Percentiles rank a stretch among this genome's conserved stretches.
These are phyloP conservation scores for Penicillium fimorum DNA, from an alignment of 495 filamentous ascomycete species.

Conservation along the genomic window DNA sequence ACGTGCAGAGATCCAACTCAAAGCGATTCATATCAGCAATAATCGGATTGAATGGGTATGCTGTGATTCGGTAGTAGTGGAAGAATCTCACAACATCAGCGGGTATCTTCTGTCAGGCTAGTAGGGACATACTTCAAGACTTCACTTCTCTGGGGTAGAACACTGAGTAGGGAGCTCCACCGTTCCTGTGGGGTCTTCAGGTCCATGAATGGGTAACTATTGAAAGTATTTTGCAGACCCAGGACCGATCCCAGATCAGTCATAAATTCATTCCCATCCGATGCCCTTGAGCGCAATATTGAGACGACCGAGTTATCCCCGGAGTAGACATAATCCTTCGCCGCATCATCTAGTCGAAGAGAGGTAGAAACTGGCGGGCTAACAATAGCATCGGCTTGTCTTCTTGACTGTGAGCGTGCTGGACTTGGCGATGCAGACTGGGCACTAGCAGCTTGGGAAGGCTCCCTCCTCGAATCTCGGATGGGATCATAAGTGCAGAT, in stretches of 20 bases:
- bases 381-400: too few species aligned
- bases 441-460: too few species aligned
- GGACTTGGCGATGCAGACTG: too few species aligned
- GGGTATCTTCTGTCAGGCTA: too few species aligned
- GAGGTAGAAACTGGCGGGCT: too few species aligned
- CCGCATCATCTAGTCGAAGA: too few species aligned
- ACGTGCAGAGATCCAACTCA: slow-evolving; percentile 45
- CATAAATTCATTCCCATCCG: slow-evolving; percentile 54
- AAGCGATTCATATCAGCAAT: slow-evolving; percentile 48
- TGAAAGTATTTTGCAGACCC: slow-evolving; percentile 69
- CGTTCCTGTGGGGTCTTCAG: slow-evolving; percentile 28
- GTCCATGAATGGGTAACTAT: slow-evolving; percentile 64
- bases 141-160: slow-evolving; percentile 33
- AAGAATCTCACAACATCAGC: slow-evolving; percentile 34
- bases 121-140: slow-evolving; percentile 31
- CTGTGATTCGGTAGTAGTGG: slow-evolving; percentile 47
- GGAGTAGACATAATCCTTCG: slow-evolving; percentile 40
- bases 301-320: slow-evolving; percentile 42
- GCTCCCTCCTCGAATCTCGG: not conserved
- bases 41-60: slow-evolving; percentile 52
- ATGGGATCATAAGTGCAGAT: slow-evolving; percentile 37
- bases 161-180: slow-evolving; percentile 29
- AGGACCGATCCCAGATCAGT: slow-evolving; percentile 49
- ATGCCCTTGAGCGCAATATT: slow-evolving; percentile 39
- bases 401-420: too few species aligned